phyloP scores from a whole-genome alignment of 169 alveolate genomes.

The Plasmodium ovale region DNA sequence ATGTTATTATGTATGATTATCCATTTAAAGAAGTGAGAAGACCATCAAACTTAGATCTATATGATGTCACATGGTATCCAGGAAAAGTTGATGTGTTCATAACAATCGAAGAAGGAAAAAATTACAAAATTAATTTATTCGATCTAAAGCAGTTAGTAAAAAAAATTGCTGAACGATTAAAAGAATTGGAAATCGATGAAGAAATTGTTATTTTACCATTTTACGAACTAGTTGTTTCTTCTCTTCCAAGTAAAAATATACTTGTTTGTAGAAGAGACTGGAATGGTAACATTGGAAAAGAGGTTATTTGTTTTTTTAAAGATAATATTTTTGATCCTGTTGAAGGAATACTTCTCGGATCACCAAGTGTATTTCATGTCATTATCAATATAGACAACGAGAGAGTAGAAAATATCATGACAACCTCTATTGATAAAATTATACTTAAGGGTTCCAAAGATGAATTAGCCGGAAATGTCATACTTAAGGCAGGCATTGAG shows the following conservation, averaged over 20 bases:
- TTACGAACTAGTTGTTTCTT: slow-evolving; percentile 34
- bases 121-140: slow-evolving; percentile 45
- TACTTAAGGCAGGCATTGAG: slow-evolving; percentile 27
- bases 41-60: slow-evolving; percentile 83
- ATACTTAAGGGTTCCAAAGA: slow-evolving; percentile 13
- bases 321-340: slow-evolving; percentile 58
- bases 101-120: slow-evolving; percentile 70
- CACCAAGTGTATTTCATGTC: slow-evolving; percentile 79
- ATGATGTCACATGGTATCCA: slow-evolving; percentile 86
- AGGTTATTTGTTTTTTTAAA: slow-evolving; percentile 78
- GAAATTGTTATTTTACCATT: slow-evolving; percentile 68
- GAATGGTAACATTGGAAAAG: slow-evolving; percentile 79
- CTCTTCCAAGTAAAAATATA: slow-evolving; percentile 33
- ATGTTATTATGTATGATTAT: slow-evolving; percentile 84
- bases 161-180: slow-evolving; percentile 72
- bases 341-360: slow-evolving; percentile 80
- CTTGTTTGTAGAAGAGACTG: slow-evolving; percentile 83
- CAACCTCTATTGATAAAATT: slow-evolving; percentile 21
- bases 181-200: slow-evolving; percentile 68
- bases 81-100: slow-evolving; percentile 82
- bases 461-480: slow-evolving; percentile 5
- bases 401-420: slow-evolving; percentile 41
- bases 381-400: slow-evolving; percentile 61
- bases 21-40: slow-evolving; percentile 80
- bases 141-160: slow-evolving; percentile 46